These are phyloP conservation scores for Pseudonectria buxi DNA, from an alignment of 2,329 filamentous ascomycete species.

Conservation along the genomic window DNA sequence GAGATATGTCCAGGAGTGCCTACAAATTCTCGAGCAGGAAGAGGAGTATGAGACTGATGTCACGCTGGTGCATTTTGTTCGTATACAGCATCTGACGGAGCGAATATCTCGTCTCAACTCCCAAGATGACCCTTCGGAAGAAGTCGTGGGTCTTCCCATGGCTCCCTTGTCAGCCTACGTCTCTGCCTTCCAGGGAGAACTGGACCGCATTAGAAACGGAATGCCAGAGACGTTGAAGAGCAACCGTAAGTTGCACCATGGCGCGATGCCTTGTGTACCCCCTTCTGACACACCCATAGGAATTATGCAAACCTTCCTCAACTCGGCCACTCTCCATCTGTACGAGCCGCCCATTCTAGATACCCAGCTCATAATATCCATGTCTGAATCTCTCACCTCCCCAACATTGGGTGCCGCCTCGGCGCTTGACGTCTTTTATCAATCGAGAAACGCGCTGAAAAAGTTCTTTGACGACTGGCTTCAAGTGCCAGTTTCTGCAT, in stretches of 20 bases:
- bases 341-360: constrained; percentile 43
- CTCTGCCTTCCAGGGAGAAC: constrained; percentile 38
- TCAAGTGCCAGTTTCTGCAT: constrained; percentile 34
- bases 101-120: constrained; percentile 38
- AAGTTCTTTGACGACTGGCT: constrained; percentile 45
- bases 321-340: constrained; percentile 36
- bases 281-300: constrained; percentile 17
- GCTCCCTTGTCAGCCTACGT: constrained; percentile 40
- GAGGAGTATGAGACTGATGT: constrained; percentile 41
- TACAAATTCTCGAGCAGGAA: constrained; percentile 36
- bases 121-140: constrained; percentile 28
- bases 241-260: constrained; percentile 28
- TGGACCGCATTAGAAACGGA: constrained; percentile 33
- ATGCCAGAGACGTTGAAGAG: constrained; percentile 29
- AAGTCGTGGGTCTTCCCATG: constrained; percentile 27
- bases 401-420: constrained; percentile 32
- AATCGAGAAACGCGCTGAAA: constrained; percentile 39
- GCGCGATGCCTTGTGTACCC: rapidly evolving
- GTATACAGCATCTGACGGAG: constrained; percentile 44
- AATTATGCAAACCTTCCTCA: constrained; percentile 33
- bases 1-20: constrained; percentile 44
- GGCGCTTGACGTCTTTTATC: constrained; percentile 43
- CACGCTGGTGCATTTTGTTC: constrained; percentile 39
- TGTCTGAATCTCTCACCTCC: constrained; percentile 36
- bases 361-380: constrained; percentile 31